Evolutionary conservation across 768 basidiomycete species (phyloP), one percentile per base, ranked within the genome.

Genomic region (Boletus pseudopeckii): DNA sequence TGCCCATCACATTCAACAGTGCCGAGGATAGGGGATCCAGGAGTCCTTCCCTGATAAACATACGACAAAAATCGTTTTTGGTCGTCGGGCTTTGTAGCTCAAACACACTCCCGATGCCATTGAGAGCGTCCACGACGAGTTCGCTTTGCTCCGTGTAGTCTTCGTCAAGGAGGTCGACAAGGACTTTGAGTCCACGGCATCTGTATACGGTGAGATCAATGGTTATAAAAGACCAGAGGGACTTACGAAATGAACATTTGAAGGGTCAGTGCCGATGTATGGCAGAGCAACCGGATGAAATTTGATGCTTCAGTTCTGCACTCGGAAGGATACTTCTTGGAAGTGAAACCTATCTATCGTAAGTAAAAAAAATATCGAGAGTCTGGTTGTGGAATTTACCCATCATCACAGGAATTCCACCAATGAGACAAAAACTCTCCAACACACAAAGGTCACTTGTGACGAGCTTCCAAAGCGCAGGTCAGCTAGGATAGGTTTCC

Each of bases 221-320:
- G 14, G 55, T 14, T 9, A 3, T 26, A 10, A 39, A 44, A 13
- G 13, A 15, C 37, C 6, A 26, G 48, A 33, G n/a, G n/a, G 22
- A 83, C 92, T 54, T 66, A 94, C 92, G 93, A 90, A 57, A 98
- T 97, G 74, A 98, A 98, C 96, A 98, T 98, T 66, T 98, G 96
- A 37, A 98, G 74, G 2, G 96, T 99, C 57, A 97, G 72, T 11
- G 93, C 86, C 2, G 96, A 98, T 0, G 93, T 90, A 65, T 93
- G 85, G 67, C 96, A 97, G 24, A 98, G 80, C 14, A 95, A 73
- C 26, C 91, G 86, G 48, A 99, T 91, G 70, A 98, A 98, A 63
- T 91, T 86, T 2, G 97, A 98, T 0, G 95, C 96, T 65, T 98
- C 91, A n/a, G 90, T 71, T 34, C 97, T 85, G 62, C 94, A 97